Conservation (phyloP, 768 basidiomycete species). For the Tylopilus plumbeoviolaceoides region DNA sequence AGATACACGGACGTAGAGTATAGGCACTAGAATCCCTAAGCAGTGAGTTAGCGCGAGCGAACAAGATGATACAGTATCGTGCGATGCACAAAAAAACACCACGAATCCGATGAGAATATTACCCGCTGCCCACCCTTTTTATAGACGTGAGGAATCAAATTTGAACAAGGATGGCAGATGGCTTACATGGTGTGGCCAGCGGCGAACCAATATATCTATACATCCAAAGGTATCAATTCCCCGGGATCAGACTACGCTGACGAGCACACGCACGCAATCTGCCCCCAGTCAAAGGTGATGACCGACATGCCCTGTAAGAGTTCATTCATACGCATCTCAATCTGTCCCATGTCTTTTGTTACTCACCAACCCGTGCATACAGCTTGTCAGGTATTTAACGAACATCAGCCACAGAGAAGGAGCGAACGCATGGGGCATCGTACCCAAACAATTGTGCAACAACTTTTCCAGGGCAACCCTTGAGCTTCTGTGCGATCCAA, state of each 20-base stretch:
- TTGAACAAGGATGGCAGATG: not conserved
- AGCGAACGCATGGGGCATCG: too few relatives aligned
- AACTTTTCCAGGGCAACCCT: too few relatives aligned
- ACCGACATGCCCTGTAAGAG: constrained; percentile 54
- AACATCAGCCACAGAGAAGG: too few relatives aligned
- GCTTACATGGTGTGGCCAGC: constrained; percentile 60
- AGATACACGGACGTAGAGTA: constrained; percentile 40
- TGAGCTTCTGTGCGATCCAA: too few relatives aligned
- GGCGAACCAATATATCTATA: constrained; percentile 39
- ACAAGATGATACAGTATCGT: not conserved
- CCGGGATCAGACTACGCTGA: not conserved
- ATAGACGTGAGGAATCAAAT: not conserved
- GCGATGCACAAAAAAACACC: constrained; percentile 61
- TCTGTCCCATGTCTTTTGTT: too few relatives aligned
- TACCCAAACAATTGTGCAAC: too few relatives aligned
- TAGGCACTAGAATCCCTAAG: constrained; percentile 33
- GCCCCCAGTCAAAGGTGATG: constrained; percentile 79
- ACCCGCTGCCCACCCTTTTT: constrained; percentile 67
- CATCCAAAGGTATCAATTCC: not conserved
- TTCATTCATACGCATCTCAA: too few relatives aligned
- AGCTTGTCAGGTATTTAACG: too few relatives aligned
- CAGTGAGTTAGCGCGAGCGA: not conserved
- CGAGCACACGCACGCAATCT: constrained; percentile 41
- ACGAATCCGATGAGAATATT: constrained; percentile 65
- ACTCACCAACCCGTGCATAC: too few relatives aligned